phyloP scores from a whole-genome alignment of 1,284 basidiomycete species.

The Ceratobasidium sp. region DNA sequence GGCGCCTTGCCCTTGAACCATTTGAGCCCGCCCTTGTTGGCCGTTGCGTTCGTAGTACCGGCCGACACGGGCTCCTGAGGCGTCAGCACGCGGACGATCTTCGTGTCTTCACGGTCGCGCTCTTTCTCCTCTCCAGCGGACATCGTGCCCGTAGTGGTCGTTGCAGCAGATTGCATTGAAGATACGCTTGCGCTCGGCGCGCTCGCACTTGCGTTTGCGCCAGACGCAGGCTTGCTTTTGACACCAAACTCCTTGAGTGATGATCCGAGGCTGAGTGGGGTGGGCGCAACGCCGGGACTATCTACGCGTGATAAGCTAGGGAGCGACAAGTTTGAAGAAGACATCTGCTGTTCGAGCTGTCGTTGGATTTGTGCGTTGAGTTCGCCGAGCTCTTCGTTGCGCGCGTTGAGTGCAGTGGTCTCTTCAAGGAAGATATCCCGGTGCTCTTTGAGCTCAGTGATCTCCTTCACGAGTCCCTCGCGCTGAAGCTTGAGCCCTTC shows the following conservation, averaged over 20 bases:
- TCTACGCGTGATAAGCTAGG: constrained; percentile 8
- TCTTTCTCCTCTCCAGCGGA: constrained; percentile 36
- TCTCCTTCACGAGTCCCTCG: constrained; percentile 84
- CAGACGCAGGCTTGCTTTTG: not conserved
- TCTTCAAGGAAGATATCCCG: constrained; percentile 92
- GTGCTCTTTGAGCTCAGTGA: constrained; percentile 87
- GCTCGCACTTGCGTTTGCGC: not conserved
- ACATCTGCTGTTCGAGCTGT: constrained; percentile 68
- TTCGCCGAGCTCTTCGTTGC: constrained; percentile 93
- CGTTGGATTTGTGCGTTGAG: constrained; percentile 84
- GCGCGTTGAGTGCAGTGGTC: constrained; percentile 87
- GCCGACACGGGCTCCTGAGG: constrained; percentile 1
- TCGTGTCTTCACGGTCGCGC: constrained; percentile 21
- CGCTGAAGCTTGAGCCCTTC: constrained; percentile 86
- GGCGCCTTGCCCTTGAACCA: constrained; percentile 48
- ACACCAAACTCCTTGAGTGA: constrained; percentile 44
- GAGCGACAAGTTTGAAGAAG: not conserved
- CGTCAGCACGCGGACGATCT: constrained; percentile 16
- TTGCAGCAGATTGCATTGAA: constrained; percentile 23
- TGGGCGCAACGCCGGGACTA: constrained; percentile 10
- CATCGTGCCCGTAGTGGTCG: constrained; percentile 9
- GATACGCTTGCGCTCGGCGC: constrained; percentile 39
- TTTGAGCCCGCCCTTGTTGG: constrained; percentile 44
- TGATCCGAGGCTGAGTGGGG: constrained; percentile 40
- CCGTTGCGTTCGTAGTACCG: not conserved